A percentile compares a stretch with the other conserved stretches of the same genome.
Conservation (phyloP, 2,329 filamentous ascomycete genomes). For the Geosmithia putterillii region DNA sequence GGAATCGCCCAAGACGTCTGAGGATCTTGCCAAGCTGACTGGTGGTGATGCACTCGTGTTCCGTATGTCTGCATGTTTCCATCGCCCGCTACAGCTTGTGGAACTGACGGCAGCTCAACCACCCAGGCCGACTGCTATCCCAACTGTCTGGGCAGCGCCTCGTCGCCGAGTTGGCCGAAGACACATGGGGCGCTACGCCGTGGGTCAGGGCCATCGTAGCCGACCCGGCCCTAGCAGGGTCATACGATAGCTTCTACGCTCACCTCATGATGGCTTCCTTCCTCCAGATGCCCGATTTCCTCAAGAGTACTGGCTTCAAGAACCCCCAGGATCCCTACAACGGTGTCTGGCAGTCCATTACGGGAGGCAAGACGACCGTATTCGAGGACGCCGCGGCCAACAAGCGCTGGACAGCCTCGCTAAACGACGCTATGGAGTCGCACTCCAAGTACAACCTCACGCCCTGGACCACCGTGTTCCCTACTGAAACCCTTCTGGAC, state of each 20-base stretch:
- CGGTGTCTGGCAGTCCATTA: constrained; percentile 15
- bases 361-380: constrained; percentile 17
- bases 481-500: constrained; percentile 14
- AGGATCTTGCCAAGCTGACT: too few species aligned
- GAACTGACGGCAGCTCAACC: constrained; percentile 13
- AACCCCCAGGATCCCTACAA: constrained; percentile 13
- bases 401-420: constrained; percentile 14
- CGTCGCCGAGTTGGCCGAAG: constrained; percentile 17
- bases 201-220: constrained; percentile 16
- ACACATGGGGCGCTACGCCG: constrained; percentile 19
- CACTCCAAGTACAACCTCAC: constrained; percentile 17
- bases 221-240: constrained; percentile 13
- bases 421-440: constrained; percentile 23
- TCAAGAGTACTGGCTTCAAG: constrained; percentile 17
- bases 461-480: constrained; percentile 14
- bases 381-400: constrained; percentile 15
- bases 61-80: too few species aligned
- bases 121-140: constrained; percentile 18
- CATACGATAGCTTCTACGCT: constrained; percentile 19
- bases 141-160: constrained; percentile 21
- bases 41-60: too few species aligned
- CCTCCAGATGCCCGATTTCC: constrained; percentile 15
- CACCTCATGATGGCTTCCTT: constrained; percentile 19
- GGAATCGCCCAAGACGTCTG: constrained; percentile 14
- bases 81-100: too few species aligned